Evolutionary conservation across 192 early-diverging fungal species (phyloP).

Genomic region (Linderina pennispora): DNA sequence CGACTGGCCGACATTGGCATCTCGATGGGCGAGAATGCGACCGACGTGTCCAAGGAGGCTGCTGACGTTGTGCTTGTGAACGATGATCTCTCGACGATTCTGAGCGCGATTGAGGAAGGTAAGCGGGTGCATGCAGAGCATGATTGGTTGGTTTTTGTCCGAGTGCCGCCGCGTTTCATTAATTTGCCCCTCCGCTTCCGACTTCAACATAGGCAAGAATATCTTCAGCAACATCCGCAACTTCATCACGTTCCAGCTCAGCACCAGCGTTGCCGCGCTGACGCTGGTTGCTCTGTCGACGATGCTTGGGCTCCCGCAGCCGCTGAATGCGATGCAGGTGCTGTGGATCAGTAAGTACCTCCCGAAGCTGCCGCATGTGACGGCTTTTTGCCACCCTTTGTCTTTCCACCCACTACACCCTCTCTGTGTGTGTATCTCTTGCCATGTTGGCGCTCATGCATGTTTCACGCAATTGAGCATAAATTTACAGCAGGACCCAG

Average conservation of each 20-base stretch:
- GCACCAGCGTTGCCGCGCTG: slow-evolving; percentile 89
- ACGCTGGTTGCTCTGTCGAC: slow-evolving; percentile 83
- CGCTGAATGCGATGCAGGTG: slow-evolving; percentile 98
- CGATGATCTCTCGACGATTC: slow-evolving; percentile 90
- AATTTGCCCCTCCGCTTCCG: neutral
- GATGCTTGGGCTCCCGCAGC: slow-evolving; percentile 78
- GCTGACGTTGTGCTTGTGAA: slow-evolving; percentile 96
- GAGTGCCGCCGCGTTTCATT: neutral
- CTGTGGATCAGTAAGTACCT: slow-evolving; percentile 89
- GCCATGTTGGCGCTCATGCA: no score
- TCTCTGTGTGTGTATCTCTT: no score
- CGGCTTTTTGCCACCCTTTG: no score
- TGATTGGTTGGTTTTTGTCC: neutral
- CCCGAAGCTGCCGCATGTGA: no score
- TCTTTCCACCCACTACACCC: no score
- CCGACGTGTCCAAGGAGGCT: slow-evolving; percentile 94
- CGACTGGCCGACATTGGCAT: slow-evolving; percentile 93
- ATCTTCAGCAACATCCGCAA: slow-evolving; percentile 98
- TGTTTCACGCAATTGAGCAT: no score
- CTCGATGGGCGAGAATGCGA: slow-evolving; percentile 92
- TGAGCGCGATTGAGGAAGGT: slow-evolving; percentile 94
- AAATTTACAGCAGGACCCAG: no score
- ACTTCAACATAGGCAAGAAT: slow-evolving; percentile 60
- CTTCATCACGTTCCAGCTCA: slow-evolving; percentile 93
- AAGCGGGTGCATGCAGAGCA: neutral